Percentiles rank a stretch among this genome's conserved stretches.
Evolutionary conservation across 1,139 yeast species (phyloP).

Genomic region (Sugiyamaella japonica): DNA sequence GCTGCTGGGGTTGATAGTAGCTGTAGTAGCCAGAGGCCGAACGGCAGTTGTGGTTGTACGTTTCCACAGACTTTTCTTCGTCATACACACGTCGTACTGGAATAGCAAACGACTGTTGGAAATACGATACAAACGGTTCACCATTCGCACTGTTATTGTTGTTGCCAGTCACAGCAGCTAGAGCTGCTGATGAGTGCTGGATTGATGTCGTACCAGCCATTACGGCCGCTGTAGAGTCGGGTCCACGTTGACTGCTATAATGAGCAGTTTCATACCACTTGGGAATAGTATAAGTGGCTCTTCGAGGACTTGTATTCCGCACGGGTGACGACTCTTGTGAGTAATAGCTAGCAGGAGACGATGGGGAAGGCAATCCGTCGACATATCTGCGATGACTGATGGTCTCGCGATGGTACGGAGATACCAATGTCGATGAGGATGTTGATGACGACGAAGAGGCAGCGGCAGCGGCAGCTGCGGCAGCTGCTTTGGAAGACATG

Average conservation of each 20-base stretch:
- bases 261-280: conserved; percentile 32
- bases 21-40: background rate
- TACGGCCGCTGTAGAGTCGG: background rate
- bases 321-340: conserved; percentile 6
- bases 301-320: conserved; percentile 7
- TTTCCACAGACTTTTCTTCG: conserved; percentile 18
- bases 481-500: conserved; percentile 13
- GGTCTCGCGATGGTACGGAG: background rate
- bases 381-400: background rate
- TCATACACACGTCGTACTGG: conserved; percentile 11
- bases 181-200: conserved; percentile 6
- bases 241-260: background rate
- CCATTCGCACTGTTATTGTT: background rate
- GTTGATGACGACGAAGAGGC: background rate
- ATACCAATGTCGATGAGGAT: no score
- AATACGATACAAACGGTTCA: conserved; percentile 21
- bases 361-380: conserved; percentile 11
- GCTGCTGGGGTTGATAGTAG: conserved; percentile 9
- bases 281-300: conserved; percentile 29
- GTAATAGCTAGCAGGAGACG: conserved; percentile 7
- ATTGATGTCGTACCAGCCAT: background rate
- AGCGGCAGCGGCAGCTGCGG: conserved; percentile 2
- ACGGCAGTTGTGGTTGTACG: background rate
- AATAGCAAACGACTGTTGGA: conserved; percentile 28
- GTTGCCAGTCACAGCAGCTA: conserved; percentile 1